A percentile compares a stretch with the other conserved stretches of the same genome.
phyloP scores from a whole-genome alignment of 257 asterid genomes.

The Rauvolfia tetraphylla region DNA sequence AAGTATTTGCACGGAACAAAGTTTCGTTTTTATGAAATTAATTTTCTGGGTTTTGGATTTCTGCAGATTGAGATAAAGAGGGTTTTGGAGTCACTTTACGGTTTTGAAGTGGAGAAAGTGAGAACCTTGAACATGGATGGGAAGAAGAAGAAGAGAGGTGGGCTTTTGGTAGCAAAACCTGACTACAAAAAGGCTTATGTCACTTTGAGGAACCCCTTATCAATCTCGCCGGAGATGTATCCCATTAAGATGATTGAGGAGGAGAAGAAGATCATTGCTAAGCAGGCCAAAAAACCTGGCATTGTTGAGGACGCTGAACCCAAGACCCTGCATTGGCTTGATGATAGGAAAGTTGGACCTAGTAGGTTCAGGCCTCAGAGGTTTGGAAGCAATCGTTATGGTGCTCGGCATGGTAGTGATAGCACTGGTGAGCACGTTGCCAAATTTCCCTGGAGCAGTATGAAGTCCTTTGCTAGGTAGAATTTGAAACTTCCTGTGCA shows the following conservation, averaged over 20 bases:
- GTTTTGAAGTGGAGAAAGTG: slow-evolving; percentile 89
- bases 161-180: slow-evolving; percentile 60
- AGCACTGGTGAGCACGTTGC: slow-evolving; percentile 22
- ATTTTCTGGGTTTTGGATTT: slow-evolving; percentile 2
- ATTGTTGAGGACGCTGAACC: slow-evolving; percentile 73
- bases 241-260: slow-evolving; percentile 71
- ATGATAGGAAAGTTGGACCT: slow-evolving; percentile 38
- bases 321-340: slow-evolving; percentile 87
- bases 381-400: slow-evolving; percentile 22
- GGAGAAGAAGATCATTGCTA: slow-evolving; percentile 43
- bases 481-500: not conserved
- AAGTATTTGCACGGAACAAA: not conserved
- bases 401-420: slow-evolving; percentile 14
- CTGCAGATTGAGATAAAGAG: slow-evolving; percentile 85
- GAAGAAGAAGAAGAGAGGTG: slow-evolving; percentile 89
- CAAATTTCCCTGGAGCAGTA: slow-evolving; percentile 91
- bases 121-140: slow-evolving; percentile 92
- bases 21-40: slow-evolving; percentile 5
- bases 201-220: slow-evolving; percentile 64
- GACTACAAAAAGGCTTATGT: slow-evolving; percentile 92
- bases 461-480: slow-evolving; percentile 50
- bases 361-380: slow-evolving; percentile 26
- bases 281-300: slow-evolving; percentile 57
- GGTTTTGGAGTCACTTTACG: slow-evolving; percentile 86
- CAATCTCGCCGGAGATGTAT: slow-evolving; percentile 61